Percentiles rank a stretch among this genome's conserved stretches.
Conservation (phyloP, 2,329 filamentous ascomycete species). For the Teratosphaeria gauchensis region DNA sequence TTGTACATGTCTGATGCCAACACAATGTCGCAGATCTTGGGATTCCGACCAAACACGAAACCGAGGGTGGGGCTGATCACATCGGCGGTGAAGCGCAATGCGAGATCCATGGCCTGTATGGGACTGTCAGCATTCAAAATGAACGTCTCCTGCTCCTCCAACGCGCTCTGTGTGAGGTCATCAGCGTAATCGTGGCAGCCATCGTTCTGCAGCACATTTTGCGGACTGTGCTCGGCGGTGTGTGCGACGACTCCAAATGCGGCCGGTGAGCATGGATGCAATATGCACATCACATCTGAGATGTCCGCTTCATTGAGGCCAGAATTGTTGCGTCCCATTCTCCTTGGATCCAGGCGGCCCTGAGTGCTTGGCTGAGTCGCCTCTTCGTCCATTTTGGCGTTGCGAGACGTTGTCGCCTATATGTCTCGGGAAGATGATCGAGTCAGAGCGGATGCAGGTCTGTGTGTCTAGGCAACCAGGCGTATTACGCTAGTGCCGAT, state of each 20-base stretch:
- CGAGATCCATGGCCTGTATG: constrained; percentile 50
- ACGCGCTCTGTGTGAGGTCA: constrained; percentile 15
- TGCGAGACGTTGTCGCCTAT: background rate
- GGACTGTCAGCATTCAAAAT: constrained; percentile 17
- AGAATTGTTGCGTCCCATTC: constrained; percentile 69
- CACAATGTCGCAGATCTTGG: constrained; percentile 59
- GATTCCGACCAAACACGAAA: constrained; percentile 79
- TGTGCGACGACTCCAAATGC: constrained; percentile 61
- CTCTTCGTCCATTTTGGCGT: constrained; percentile 4
- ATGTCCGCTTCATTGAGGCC: constrained; percentile 75
- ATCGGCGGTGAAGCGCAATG: constrained; percentile 65
- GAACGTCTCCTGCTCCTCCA: constrained; percentile 23
- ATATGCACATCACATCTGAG: constrained; percentile 78
- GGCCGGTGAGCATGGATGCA: constrained; percentile 66
- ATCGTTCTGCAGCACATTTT: constrained; percentile 50
- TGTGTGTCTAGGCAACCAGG: constrained; percentile 5
- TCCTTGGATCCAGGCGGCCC: constrained; percentile 68
- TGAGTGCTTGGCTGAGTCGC: constrained; percentile 47
- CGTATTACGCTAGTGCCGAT: constrained; percentile 1
- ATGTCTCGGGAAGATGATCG: background rate
- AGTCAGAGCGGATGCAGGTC: constrained; percentile 3
- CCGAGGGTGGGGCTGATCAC: constrained; percentile 61
- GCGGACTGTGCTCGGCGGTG: constrained; percentile 42
- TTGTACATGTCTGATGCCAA: constrained; percentile 57
- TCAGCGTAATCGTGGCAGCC: constrained; percentile 23